These are phyloP conservation scores for Eleusine indica DNA, from an alignment of 176 grass and related monocot species.

Conservation along the genomic window DNA sequence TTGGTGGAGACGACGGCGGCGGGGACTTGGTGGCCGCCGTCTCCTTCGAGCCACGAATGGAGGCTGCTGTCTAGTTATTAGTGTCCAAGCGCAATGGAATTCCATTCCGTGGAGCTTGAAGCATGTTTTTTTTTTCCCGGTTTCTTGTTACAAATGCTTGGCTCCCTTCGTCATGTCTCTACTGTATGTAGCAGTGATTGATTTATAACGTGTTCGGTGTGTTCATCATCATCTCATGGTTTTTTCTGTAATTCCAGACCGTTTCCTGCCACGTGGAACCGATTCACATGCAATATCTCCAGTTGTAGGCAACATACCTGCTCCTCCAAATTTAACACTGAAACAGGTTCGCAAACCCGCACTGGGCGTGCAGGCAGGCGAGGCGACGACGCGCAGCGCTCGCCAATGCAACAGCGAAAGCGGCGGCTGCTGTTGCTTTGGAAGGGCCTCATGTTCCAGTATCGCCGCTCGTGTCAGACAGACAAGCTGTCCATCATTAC, in stretches of 20 bases:
- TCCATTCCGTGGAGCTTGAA: background rate
- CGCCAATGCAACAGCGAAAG: background rate
- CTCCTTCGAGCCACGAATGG: slow-evolving; percentile 90
- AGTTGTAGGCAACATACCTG: too few relatives aligned
- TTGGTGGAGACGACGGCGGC: slow-evolving; percentile 31
- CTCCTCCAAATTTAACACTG: too few relatives aligned
- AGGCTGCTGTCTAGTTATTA: slow-evolving; percentile 54
- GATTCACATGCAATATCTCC: too few relatives aligned
- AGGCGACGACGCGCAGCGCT: background rate
- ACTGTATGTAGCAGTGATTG: background rate
- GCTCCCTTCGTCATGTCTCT: slow-evolving; percentile 11
- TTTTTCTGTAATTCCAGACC: too few relatives aligned
- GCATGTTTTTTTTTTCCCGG: background rate
- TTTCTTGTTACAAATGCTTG: slow-evolving; percentile 6
- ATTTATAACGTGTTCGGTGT: background rate
- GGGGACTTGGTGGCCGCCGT: slow-evolving; percentile 79
- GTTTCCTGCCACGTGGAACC: too few relatives aligned
- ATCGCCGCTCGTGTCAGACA: background rate
- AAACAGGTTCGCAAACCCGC: too few relatives aligned
- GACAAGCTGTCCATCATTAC: background rate
- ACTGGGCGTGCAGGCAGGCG: too few relatives aligned
- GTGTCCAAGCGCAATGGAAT: background rate
- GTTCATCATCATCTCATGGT: too few relatives aligned
- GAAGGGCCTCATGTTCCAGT: slow-evolving; percentile 19
- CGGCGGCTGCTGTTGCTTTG: slow-evolving; percentile 18